phyloP scores from a whole-genome alignment of 1,284 basidiomycete genomes.

The Schizophyllum amplum region DNA sequence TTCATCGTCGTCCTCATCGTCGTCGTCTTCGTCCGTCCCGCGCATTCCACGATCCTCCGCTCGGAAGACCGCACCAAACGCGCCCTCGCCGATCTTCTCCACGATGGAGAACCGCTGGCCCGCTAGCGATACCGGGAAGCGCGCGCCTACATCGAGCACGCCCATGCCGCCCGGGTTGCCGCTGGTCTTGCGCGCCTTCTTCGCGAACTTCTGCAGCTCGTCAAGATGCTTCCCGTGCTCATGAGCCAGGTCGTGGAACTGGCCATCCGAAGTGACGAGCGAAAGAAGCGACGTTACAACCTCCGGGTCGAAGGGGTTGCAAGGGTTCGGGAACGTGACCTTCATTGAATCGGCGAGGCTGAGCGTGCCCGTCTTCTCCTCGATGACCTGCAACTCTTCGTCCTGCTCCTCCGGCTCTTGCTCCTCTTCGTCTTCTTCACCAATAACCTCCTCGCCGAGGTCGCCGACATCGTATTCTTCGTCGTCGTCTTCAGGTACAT shows the following conservation, averaged over 20 bases:
- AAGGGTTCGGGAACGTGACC: slow-evolving; percentile 74
- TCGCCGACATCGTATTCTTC: slow-evolving; percentile 27
- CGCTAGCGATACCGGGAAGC: slow-evolving; percentile 43
- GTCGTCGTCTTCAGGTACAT: too few relatives aligned
- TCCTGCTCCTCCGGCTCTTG: slow-evolving; percentile 21
- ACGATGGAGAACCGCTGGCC: slow-evolving; percentile 61
- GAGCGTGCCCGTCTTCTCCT: slow-evolving; percentile 52
- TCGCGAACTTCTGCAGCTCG: slow-evolving; percentile 59
- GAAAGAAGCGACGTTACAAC: slow-evolving; percentile 64
- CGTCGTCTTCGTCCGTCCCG: slow-evolving; percentile 32
- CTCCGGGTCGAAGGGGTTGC: slow-evolving; percentile 75
- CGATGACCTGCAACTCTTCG: slow-evolving; percentile 21
- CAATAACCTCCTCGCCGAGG: too few relatives aligned
- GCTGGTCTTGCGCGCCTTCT: slow-evolving; percentile 42
- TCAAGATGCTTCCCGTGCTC: slow-evolving; percentile 55
- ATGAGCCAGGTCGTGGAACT: slow-evolving; percentile 58
- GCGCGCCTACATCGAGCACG: slow-evolving; percentile 29
- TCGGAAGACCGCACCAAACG: slow-evolving; percentile 91
- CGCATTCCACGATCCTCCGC: slow-evolving; percentile 53
- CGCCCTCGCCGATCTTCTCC: slow-evolving; percentile 94
- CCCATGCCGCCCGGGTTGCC: slow-evolving; percentile 35
- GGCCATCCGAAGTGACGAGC: slow-evolving; percentile 54
- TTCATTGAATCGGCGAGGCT: slow-evolving; percentile 59
- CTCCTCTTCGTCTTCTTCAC: slow-evolving; percentile 22
- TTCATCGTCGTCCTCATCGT: slow-evolving; percentile 47